Evolutionary conservation across 2,329 filamentous ascomycete genomes (phyloP).

Genomic region (Aspergillus udagawae): DNA sequence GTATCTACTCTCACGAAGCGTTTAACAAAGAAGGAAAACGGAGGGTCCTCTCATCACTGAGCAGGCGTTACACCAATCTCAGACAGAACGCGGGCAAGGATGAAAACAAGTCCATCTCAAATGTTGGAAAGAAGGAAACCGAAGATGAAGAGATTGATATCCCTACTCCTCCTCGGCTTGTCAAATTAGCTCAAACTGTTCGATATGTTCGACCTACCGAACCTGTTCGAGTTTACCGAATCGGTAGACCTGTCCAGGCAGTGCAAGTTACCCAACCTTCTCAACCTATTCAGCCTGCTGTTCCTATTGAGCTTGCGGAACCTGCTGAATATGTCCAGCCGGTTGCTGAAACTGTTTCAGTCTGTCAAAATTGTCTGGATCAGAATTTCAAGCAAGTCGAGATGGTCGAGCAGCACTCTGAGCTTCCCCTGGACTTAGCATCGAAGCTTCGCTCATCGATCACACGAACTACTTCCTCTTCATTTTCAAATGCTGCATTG

Average conservation of each 20-base stretch:
- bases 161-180: neutral
- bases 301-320: neutral
- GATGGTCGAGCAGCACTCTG: neutral
- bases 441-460: neutral
- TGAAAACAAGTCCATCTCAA: neutral
- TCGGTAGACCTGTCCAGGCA: neutral
- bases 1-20: conserved; percentile 11
- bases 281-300: neutral
- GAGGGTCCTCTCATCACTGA: conserved; percentile 10
- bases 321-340: neutral
- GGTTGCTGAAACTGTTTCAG: neutral
- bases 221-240: neutral
- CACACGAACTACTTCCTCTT: neutral
- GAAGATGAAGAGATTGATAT: neutral
- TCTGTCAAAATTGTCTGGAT: neutral
- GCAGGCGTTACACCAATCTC: neutral
- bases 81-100: neutral
- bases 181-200: neutral
- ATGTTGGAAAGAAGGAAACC: neutral
- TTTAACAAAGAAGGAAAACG: conserved; percentile 14
- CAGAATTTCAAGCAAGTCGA: neutral
- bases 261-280: neutral
- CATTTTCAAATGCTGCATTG: neutral
- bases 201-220: neutral
- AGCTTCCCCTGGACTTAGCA: neutral